These are phyloP conservation scores for Lentinula lateritia DNA, from an alignment of 768 basidiomycete genomes.

Conservation along the genomic window DNA sequence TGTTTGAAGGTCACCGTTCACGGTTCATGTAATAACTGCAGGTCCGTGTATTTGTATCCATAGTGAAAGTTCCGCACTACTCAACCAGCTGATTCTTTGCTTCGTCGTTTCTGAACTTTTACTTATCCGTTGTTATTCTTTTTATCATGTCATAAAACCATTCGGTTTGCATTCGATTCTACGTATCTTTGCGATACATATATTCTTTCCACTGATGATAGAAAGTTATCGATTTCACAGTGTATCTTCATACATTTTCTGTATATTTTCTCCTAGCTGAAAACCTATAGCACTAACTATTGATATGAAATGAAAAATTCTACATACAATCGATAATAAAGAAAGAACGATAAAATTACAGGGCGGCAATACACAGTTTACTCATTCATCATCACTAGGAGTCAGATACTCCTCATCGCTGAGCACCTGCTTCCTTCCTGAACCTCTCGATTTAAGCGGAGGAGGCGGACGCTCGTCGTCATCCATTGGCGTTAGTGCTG, in stretches of 20 bases:
- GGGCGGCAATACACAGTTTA: background rate
- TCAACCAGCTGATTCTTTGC: background rate
- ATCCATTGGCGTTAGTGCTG: constrained; percentile 76
- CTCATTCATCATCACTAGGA: constrained; percentile 66
- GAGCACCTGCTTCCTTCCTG: constrained; percentile 65
- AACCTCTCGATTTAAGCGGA: constrained; percentile 47
- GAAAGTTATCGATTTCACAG: background rate
- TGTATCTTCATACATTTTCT: background rate
- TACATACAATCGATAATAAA: background rate
- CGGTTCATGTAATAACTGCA: background rate
- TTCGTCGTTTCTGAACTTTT: background rate
- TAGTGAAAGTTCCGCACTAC: background rate
- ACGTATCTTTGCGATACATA: too few species aligned
- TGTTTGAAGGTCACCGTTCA: background rate
- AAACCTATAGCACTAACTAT: background rate
- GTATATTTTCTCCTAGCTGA: background rate
- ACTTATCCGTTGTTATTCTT: background rate
- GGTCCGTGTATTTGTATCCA: background rate
- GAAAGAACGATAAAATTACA: too few species aligned
- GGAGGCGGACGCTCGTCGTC: constrained; percentile 67
- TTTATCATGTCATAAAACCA: background rate
- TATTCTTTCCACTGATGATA: background rate
- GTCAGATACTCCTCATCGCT: constrained; percentile 50
- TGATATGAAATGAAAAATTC: background rate
- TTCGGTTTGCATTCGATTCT: too few species aligned